Conservation (phyloP, 176 grass and related monocot species). For the Cenchrus fungigraminus region DNA sequence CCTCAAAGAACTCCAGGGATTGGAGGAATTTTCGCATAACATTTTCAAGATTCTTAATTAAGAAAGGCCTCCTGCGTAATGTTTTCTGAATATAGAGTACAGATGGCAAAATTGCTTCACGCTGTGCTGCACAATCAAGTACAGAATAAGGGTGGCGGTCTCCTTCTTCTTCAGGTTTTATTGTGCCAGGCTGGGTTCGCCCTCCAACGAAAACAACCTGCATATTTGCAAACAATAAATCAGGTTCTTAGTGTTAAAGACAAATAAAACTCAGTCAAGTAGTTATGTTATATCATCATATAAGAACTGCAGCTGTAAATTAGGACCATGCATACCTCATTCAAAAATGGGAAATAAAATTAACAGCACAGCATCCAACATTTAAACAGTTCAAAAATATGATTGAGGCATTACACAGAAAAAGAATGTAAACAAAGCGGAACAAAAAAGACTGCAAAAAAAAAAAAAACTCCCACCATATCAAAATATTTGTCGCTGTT, state of each 20-base stretch:
- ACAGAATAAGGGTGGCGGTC: constrained; percentile 81
- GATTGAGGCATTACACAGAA: background rate
- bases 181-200: constrained; percentile 86
- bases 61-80: constrained; percentile 80
- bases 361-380: background rate
- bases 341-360: background rate
- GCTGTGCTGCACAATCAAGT: constrained; percentile 73
- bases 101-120: constrained; percentile 82
- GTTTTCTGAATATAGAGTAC: constrained; percentile 97
- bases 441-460: background rate
- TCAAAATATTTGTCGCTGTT: no score
- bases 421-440: background rate
- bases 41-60: constrained; percentile 99
- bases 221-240: background rate
- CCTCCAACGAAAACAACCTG: constrained; percentile 94
- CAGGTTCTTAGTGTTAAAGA: background rate
- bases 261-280: background rate
- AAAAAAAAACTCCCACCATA: background rate
- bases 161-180: constrained; percentile 98
- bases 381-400: background rate
- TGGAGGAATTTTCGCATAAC: constrained; percentile 93
- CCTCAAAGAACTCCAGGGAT: constrained; percentile 93
- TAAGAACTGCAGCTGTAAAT: background rate
- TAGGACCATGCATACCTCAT: background rate
- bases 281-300: background rate